Evolutionary conservation across 2,329 filamentous ascomycete species (phyloP).

Genomic region (Arthrobotrys sphaeroides): DNA sequence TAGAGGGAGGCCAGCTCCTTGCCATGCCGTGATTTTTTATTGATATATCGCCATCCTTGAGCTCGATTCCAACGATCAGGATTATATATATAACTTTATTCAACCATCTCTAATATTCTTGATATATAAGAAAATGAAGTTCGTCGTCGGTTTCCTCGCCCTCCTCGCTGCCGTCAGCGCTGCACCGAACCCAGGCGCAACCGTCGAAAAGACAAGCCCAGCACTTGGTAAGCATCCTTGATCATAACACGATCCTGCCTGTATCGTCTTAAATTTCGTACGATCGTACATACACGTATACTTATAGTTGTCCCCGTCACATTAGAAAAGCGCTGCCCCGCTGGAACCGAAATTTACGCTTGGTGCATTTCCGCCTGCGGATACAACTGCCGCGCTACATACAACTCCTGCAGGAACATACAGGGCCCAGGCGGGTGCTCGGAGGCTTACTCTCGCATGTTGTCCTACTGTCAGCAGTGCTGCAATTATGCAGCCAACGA

Average conservation of each 20-base stretch:
- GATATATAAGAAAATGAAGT: slow-evolving; percentile 38
- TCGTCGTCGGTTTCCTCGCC: slow-evolving; percentile 37
- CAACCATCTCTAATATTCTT: background rate
- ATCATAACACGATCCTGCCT: background rate
- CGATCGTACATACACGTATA: too few relatives aligned
- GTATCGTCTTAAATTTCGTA: too few relatives aligned
- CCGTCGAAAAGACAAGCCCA: slow-evolving; percentile 1
- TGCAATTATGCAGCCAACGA: slow-evolving; percentile 5
- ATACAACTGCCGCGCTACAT: slow-evolving; percentile 44
- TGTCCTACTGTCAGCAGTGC: slow-evolving; percentile 15
- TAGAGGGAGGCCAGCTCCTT: slow-evolving; percentile 12
- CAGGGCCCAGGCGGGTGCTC: slow-evolving; percentile 4
- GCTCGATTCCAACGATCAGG: too few relatives aligned
- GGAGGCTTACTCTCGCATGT: slow-evolving; percentile 34
- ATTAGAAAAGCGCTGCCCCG: slow-evolving; percentile 41
- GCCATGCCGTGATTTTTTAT: slow-evolving; percentile 38
- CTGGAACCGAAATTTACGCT: background rate
- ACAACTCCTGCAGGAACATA: slow-evolving; percentile 29
- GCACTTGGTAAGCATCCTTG: slow-evolving; percentile 11
- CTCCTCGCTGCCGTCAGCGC: slow-evolving; percentile 31
- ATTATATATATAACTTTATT: too few relatives aligned
- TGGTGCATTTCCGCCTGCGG: slow-evolving; percentile 29
- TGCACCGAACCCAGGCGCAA: slow-evolving; percentile 26
- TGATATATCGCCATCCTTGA: slow-evolving; percentile 27
- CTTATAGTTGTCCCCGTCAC: background rate